These are phyloP conservation scores for Pseudogymnoascus sp. DNA, from an alignment of 2,329 filamentous ascomycete species.

Conservation along the genomic window DNA sequence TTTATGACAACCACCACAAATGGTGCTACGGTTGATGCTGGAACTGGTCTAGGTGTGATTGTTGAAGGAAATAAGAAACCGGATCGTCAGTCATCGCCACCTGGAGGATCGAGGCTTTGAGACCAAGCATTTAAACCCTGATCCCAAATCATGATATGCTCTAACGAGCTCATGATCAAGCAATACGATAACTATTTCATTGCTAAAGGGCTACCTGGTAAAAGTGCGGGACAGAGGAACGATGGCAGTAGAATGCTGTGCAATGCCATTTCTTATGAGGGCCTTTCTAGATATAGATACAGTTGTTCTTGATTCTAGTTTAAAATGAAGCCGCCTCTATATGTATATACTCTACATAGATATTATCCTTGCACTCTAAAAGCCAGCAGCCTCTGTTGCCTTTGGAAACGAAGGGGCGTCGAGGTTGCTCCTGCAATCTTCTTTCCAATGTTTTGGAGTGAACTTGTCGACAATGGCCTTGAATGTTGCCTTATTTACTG, in stretches of 20 bases:
- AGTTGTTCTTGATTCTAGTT: not conserved
- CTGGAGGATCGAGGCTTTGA: slow-evolving; percentile 15
- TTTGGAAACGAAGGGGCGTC: slow-evolving; percentile 33
- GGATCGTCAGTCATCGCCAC: not conserved
- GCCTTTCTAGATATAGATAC: not conserved
- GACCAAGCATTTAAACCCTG: not conserved
- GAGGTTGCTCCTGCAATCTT: slow-evolving; percentile 52
- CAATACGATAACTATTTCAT: not conserved
- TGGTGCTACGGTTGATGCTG: slow-evolving; percentile 25
- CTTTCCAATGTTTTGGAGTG: slow-evolving; percentile 73
- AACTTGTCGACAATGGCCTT: slow-evolving; percentile 88
- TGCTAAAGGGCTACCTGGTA: not conserved
- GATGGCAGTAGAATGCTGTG: not conserved
- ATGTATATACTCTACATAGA: not conserved
- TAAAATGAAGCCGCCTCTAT: not conserved
- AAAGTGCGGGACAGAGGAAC: not conserved
- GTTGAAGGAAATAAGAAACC: slow-evolving; percentile 27
- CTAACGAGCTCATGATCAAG: not conserved
- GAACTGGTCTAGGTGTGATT: slow-evolving; percentile 30
- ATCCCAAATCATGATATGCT: not conserved
- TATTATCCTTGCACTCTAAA: slow-evolving; percentile 17
- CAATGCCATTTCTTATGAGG: not conserved
- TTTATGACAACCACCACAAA: slow-evolving; percentile 35
- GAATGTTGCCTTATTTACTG: slow-evolving; percentile 62
- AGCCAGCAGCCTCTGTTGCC: slow-evolving; percentile 28